Conservation (phyloP, 2,329 filamentous ascomycete species). For the Colletotrichum tropicale region DNA sequence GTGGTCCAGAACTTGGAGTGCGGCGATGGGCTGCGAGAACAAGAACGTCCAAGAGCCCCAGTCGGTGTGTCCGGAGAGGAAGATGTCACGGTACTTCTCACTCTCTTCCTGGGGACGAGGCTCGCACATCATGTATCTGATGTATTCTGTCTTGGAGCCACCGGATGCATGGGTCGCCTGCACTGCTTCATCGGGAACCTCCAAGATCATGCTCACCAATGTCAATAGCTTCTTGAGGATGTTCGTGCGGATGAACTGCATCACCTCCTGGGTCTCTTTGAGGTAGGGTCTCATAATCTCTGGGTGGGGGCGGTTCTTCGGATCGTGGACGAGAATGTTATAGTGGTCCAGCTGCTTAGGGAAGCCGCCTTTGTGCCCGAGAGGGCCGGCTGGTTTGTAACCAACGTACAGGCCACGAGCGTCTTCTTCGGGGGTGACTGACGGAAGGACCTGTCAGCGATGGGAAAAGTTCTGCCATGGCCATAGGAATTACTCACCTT, state of each 20-base stretch:
- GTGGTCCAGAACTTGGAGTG: slow-evolving; percentile 40
- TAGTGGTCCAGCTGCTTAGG: background rate
- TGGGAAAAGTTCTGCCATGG: rapidly evolving
- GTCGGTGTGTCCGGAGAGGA: slow-evolving; percentile 44
- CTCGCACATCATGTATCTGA: slow-evolving; percentile 44
- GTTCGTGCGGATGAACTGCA: slow-evolving; percentile 27
- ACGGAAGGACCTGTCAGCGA: background rate
- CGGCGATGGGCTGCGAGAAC: slow-evolving; percentile 41
- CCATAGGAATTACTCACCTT: slow-evolving; percentile 15
- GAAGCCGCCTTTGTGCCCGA: background rate
- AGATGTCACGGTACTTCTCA: slow-evolving; percentile 39
- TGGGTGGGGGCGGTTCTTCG: background rate
- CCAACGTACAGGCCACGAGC: background rate
- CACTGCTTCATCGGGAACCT: slow-evolving; percentile 40
- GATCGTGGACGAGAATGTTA: background rate
- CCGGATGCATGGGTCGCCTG: slow-evolving; percentile 36
- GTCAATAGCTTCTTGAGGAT: slow-evolving; percentile 36
- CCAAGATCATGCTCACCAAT: slow-evolving; percentile 40
- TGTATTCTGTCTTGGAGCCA: slow-evolving; percentile 37
- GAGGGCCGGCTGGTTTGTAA: background rate
- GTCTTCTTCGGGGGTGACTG: slow-evolving; percentile 31
- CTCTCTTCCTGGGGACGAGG: slow-evolving; percentile 38
- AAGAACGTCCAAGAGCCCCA: slow-evolving; percentile 40
- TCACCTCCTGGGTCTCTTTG: slow-evolving; percentile 26
- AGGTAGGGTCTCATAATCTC: slow-evolving; percentile 3